Evolutionary conservation across 805 yeast species (phyloP).

Genomic region (Sugiyamaella qingdaonensis): DNA sequence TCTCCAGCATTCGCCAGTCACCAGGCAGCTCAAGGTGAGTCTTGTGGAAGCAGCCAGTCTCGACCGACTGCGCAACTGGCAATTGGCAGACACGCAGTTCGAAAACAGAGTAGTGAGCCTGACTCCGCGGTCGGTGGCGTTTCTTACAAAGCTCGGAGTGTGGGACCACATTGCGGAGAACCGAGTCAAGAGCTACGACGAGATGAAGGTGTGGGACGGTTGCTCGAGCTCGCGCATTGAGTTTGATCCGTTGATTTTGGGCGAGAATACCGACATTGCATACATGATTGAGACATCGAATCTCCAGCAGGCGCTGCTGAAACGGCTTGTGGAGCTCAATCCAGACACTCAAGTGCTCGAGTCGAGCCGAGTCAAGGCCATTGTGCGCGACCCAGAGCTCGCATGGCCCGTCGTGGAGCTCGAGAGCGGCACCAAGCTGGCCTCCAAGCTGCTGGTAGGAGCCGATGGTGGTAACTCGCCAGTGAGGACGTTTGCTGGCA

Average conservation of each 20-base stretch:
- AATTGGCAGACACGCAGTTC: conserved; percentile 41
- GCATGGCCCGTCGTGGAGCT: conserved; percentile 75
- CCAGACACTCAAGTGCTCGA: conserved; percentile 13
- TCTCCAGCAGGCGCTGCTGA: conserved; percentile 68
- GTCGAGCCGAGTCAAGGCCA: conserved; percentile 54
- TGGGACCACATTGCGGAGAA: conserved; percentile 67
- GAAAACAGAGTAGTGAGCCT: conserved; percentile 82
- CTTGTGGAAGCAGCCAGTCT: conserved; percentile 72
- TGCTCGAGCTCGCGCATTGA: conserved; percentile 63
- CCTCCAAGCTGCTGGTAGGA: conserved; percentile 78
- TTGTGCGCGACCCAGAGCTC: conserved; percentile 33
- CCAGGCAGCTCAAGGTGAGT: conserved; percentile 56
- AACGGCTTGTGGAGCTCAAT: conserved; percentile 44
- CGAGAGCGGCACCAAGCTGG: conserved; percentile 57
- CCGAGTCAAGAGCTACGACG: conserved; percentile 76
- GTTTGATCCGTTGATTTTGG: conserved; percentile 46
- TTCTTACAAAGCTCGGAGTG: conserved; percentile 64
- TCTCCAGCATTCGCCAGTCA: conserved; percentile 56
- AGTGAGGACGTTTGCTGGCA: conserved; percentile 74
- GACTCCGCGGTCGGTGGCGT: conserved; percentile 74
- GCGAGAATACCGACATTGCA: conserved; percentile 44
- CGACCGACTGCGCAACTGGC: conserved; percentile 47
- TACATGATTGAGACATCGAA: conserved; percentile 88
- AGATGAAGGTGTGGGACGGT: conserved; percentile 84
- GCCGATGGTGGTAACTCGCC: conserved; percentile 97